Evolutionary conservation across 208 protist genomes (phyloP).

Genomic region (Balamuthia mandrillaris): DNA sequence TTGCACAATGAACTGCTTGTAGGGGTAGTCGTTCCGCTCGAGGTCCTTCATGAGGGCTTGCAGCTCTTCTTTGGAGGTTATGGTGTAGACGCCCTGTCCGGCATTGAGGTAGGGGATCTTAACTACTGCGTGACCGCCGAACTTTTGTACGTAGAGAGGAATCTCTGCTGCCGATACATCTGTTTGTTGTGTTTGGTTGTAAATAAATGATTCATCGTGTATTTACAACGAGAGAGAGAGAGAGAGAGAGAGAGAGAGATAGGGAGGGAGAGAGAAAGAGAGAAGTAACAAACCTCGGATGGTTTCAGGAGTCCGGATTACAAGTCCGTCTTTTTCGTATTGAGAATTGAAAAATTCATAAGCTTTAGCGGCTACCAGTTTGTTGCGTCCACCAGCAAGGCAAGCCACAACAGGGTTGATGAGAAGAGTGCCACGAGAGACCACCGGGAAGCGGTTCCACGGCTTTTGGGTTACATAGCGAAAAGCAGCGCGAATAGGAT

Average conservation of each 20-base stretch:
- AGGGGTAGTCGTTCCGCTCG: constrained; percentile 27
- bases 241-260: no score
- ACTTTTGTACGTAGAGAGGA: constrained; percentile 52
- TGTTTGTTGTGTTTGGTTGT: constrained; percentile 18
- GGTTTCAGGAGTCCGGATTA: constrained; percentile 57
- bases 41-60: constrained; percentile 65
- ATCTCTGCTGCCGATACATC: constrained; percentile 58
- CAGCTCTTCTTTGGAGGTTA: constrained; percentile 63
- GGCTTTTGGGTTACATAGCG: constrained; percentile 74
- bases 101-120: constrained; percentile 58
- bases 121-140: constrained; percentile 69
- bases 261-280: no score
- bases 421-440: constrained; percentile 56
- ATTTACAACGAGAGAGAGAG: not conserved
- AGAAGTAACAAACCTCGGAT: constrained; percentile 17
- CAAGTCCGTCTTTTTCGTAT: constrained; percentile 42
- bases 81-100: constrained; percentile 65
- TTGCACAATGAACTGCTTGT: constrained; percentile 75
- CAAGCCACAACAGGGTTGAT: constrained; percentile 71
- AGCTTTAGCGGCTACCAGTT: constrained; percentile 68
- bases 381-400: constrained; percentile 74
- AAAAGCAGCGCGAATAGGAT: constrained; percentile 55
- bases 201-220: not conserved
- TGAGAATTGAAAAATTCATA: constrained; percentile 72
- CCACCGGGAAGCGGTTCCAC: constrained; percentile 51